Base-by-base conservation (phyloP, 345 rosid species). In the Gynandropsis gynandra region DNA sequence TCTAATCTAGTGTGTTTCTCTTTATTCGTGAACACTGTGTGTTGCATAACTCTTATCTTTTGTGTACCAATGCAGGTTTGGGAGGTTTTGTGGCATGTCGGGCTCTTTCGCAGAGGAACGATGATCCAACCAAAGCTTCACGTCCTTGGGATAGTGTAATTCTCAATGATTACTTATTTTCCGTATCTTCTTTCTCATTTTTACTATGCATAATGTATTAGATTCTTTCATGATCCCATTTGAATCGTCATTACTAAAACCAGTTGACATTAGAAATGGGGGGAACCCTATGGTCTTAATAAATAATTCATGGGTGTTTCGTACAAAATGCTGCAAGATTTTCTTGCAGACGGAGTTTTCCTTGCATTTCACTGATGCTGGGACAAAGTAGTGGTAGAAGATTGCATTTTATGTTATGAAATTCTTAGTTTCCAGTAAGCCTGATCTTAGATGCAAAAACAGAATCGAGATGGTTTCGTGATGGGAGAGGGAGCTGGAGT, bases 401-500 rank as follows among this genome's bases (percentile, higher is more conserved):
- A 15, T 0, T 54, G 50, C 21, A 53, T 54, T 6, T 14, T 15
- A 16, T 39, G 55, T 47, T 40, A 41, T 7, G 14, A 47, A 8
- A 8, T 1, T 48, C 38, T 21, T 56, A 49, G 32, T 21, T 7
- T 34, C 24, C 5, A 7, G 16, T 43, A n/a, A 58, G 16, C 16
- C 2, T 52, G 34, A n/a, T 53, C 41, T 33, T 66, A 52, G 14
- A 33, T 54, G 41, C 20, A 3, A 46, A 24, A 55, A 68, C 81
- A 90, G 96, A 73, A 49, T 68, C 90, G 96, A 56, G 98, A 90
- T 82, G 98, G 98, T 67, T 86, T 90, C 47, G 98, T 90, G 32
- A 84, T 90, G 87, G 98, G 98, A 13, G 96, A 90, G 70, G 98
- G 98, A 77, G 85, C 96, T 34, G 96, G 98, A 38, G 98, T 90